These are phyloP conservation scores for Didymella arachidicola DNA, from an alignment of 2,329 filamentous ascomycete species.

Conservation along the genomic window DNA sequence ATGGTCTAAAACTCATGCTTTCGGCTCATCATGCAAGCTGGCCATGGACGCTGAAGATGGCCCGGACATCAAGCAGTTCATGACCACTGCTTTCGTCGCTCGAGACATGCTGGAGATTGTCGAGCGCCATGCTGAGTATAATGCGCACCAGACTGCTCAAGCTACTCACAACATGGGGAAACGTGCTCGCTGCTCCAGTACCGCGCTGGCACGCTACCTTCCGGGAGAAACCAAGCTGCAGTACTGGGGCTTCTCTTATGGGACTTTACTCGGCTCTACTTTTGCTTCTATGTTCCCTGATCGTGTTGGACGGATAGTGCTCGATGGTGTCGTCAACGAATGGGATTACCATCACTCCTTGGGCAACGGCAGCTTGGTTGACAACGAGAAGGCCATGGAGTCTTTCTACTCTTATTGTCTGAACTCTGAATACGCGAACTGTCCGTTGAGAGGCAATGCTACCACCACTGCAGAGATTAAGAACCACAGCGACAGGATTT, in stretches of 20 bases:
- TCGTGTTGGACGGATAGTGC: conserved; percentile 44
- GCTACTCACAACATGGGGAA: conserved; percentile 2
- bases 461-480: conserved; percentile 48
- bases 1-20: conserved; percentile 53
- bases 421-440: conserved; percentile 50
- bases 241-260: conserved; percentile 60
- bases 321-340: conserved; percentile 58
- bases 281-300: conserved; percentile 52
- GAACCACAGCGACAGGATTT: conserved; percentile 41
- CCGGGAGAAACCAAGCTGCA: conserved; percentile 45
- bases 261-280: conserved; percentile 53
- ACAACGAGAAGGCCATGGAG: conserved; percentile 55
- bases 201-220: conserved; percentile 10
- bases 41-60: conserved; percentile 36
- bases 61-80: conserved; percentile 53
- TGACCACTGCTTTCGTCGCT: conserved; percentile 58
- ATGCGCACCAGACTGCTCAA: conserved; percentile 20
- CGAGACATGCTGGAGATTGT: conserved; percentile 60
- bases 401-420: conserved; percentile 57
- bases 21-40: conserved; percentile 41
- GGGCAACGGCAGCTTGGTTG: conserved; percentile 53
- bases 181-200: background rate
- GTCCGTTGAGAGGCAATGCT: conserved; percentile 50
- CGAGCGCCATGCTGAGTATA: conserved; percentile 54
- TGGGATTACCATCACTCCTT: conserved; percentile 47